A percentile compares a stretch with the other conserved stretches of the same genome.
These are phyloP conservation scores for Sporothrix euskadiensis DNA, from an alignment of 2,329 filamentous ascomycete genomes.

Conservation along the genomic window DNA sequence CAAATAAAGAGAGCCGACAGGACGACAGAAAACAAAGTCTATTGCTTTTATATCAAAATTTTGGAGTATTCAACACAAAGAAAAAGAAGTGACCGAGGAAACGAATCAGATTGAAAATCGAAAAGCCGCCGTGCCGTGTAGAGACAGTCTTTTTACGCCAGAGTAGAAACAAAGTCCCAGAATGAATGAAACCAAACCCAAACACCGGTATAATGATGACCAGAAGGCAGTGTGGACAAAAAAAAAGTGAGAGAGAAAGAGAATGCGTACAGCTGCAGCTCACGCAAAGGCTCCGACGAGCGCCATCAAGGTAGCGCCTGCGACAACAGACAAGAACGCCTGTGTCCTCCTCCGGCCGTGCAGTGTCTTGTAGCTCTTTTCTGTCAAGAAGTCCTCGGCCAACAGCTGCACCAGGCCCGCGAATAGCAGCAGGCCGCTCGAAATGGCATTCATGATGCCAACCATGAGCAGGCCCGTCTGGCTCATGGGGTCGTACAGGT, in stretches of 20 bases:
- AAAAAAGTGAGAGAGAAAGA: background rate
- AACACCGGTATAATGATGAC: background rate
- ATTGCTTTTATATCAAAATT: slow-evolving; percentile 7
- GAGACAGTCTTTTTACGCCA: background rate
- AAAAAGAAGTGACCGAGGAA: background rate
- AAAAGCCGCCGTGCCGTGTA: background rate
- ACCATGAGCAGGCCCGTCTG: slow-evolving; percentile 77
- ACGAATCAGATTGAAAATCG: background rate
- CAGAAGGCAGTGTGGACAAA: background rate
- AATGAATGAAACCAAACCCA: background rate
- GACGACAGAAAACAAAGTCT: background rate
- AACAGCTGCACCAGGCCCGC: slow-evolving; percentile 81
- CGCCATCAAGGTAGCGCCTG: slow-evolving; percentile 68
- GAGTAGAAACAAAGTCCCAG: background rate
- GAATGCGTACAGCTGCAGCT: slow-evolving; percentile 16
- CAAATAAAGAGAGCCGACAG: background rate
- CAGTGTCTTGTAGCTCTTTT: slow-evolving; percentile 70
- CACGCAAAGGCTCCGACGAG: slow-evolving; percentile 71
- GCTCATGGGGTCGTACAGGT: slow-evolving; percentile 76
- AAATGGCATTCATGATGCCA: slow-evolving; percentile 85
- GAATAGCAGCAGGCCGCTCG: slow-evolving; percentile 75
- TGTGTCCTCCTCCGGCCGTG: slow-evolving; percentile 61
- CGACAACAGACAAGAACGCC: slow-evolving; percentile 64
- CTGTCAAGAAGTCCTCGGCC: slow-evolving; percentile 78
- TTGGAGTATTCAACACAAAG: background rate